These are phyloP conservation scores for Aspergillus indologenus DNA, from an alignment of 495 filamentous ascomycete genomes.

Conservation along the genomic window DNA sequence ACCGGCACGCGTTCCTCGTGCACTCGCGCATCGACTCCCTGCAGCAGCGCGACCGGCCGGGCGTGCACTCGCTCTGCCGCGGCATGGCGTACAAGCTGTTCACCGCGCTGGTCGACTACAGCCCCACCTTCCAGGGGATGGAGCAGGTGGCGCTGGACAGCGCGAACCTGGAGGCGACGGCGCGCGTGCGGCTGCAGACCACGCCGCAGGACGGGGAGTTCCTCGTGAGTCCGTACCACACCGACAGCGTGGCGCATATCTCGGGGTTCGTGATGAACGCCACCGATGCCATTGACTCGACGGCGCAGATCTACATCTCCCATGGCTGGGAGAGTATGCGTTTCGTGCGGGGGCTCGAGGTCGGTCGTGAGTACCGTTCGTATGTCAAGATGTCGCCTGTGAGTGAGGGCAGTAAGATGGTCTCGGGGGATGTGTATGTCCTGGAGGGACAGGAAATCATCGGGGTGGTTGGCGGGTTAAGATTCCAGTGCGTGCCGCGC, in stretches of 20 bases:
- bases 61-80: too few species aligned
- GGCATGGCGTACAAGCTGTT: too few species aligned
- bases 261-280: slow-evolving; percentile 56
- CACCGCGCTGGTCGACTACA: too few species aligned
- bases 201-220: slow-evolving; percentile 21
- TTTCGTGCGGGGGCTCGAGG: slow-evolving; percentile 23
- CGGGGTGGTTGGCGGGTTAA: slow-evolving; percentile 32
- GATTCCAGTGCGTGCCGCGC: slow-evolving; percentile 29
- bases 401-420: slow-evolving; percentile 26
- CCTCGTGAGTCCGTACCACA: slow-evolving; percentile 34
- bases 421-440: slow-evolving; percentile 42
- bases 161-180: slow-evolving; percentile 28
- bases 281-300: slow-evolving; percentile 43
- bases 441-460: slow-evolving; percentile 35
- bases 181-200: too few species aligned
- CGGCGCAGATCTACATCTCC: slow-evolving; percentile 43
- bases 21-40: too few species aligned
- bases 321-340: slow-evolving; percentile 42
- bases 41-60: too few species aligned
- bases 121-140: too few species aligned
- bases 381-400: slow-evolving; percentile 44
- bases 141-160: too few species aligned
- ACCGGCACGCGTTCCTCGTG: too few species aligned
- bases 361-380: slow-evolving; percentile 32
- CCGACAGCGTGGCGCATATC: slow-evolving; percentile 51